Percentiles rank a stretch among this genome's conserved stretches.
phyloP scores from a whole-genome alignment of 1,284 basidiomycete genomes.

The Puccinia triticina region DNA sequence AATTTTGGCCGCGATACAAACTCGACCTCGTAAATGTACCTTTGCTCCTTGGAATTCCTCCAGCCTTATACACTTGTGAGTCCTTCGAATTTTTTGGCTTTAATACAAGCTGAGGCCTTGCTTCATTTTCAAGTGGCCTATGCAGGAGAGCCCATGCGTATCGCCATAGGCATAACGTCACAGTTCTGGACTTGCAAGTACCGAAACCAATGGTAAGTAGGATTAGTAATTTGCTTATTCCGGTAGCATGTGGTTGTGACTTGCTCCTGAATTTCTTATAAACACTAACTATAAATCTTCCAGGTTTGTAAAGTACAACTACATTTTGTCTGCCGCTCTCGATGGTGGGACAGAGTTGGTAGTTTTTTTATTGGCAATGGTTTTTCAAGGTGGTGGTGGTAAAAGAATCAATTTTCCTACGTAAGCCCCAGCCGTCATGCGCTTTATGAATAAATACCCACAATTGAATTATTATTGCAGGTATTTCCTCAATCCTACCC shows the following conservation, averaged over 20 bases:
- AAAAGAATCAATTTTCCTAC: constrained; percentile 4
- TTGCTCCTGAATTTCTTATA: background rate
- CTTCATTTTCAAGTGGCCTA: constrained; percentile 14
- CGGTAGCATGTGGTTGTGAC: background rate
- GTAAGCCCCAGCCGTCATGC: background rate
- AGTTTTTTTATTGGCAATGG: constrained; percentile 29
- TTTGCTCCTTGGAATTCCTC: constrained; percentile 3
- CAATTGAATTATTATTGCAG: no score
- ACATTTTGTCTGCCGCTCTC: constrained; percentile 34
- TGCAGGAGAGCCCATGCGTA: constrained; percentile 22
- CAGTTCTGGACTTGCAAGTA: constrained; percentile 40
- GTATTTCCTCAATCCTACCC: constrained; percentile 28
- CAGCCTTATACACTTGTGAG: background rate
- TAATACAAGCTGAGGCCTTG: background rate
- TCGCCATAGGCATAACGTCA: constrained; percentile 30
- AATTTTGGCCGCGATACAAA: constrained; percentile 28
- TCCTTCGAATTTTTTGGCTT: background rate
- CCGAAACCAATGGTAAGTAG: constrained; percentile 21
- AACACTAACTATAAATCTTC: background rate
- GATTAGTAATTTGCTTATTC: background rate
- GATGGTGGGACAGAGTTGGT: constrained; percentile 34
- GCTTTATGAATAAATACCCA: no score
- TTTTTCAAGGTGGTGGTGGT: constrained; percentile 42
- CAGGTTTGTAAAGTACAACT: constrained; percentile 44
- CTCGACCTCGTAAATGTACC: constrained; percentile 17